Base-by-base conservation (phyloP, 805 yeast species). In the Yamadazyma phyllophila region DNA sequence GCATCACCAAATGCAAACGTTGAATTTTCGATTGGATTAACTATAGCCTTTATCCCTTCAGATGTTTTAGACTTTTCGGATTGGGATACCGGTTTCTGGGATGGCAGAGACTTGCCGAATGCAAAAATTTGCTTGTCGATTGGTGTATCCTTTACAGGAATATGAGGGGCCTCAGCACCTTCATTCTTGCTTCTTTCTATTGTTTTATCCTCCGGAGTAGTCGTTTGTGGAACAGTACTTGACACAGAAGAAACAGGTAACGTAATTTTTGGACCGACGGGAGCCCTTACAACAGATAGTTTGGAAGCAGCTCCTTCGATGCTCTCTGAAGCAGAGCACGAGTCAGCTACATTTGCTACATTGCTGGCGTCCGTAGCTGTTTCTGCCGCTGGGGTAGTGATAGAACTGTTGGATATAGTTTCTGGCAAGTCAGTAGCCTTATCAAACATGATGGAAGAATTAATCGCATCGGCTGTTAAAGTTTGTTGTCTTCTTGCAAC, bases 401-500 rank as follows among this genome's bases (percentile, higher is more conserved):
- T 41, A 11, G 50, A 50, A 30, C 51, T 51, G 37, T 44, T 48
- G 3, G 51, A 47, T 4, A 31, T 26, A 7, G 46, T 38, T 7
- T 43, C 54, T 9, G 54, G 51, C 17, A 44, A 27, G 15, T 48
- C 50, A 9, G 15, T 39, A 1, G 52, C 46, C 46, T 62, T 60
- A 40, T 63, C 68, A 45, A 61, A 67, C 14, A 63, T 56, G 10
- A 68, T 60, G 2, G 76, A 66, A 36, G 65, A 66, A 34, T 58
- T 56, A 13, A 71, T 69, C 35, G 67, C 72, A 41, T 63, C 62
- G 9, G 73, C 73, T 11, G 62, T 65, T n/a, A 62, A 41, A 13
- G 20, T 27, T 11, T 48, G 43, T 20, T 29, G 17, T 42, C 40
- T 52, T 41, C 43, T 51, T 20, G 39, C 20, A 8, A 39, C 15